Conservation (phyloP, 305 asterid genomes). For the Salvia sclarea region DNA sequence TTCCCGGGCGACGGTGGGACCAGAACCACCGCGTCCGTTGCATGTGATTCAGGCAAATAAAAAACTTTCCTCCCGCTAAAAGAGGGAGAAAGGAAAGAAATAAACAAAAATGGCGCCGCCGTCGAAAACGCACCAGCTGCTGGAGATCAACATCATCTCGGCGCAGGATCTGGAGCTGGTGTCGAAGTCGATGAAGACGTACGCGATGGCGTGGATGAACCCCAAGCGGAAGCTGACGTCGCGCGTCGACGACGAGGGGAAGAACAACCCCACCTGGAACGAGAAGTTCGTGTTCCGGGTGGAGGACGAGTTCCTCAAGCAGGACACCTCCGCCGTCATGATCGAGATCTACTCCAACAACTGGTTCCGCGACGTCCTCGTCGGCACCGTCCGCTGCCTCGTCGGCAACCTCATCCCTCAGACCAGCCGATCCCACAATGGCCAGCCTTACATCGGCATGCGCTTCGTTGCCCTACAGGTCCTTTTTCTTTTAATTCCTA, state of each 20-base stretch:
- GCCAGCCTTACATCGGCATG: slow-evolving; percentile 59
- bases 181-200: slow-evolving; percentile 70
- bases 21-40: slow-evolving; percentile 2
- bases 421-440: slow-evolving; percentile 26
- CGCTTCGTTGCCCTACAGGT: slow-evolving; percentile 78
- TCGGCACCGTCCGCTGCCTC: slow-evolving; percentile 84
- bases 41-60: background rate
- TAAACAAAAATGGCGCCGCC: slow-evolving; percentile 44
- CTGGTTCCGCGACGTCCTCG: slow-evolving; percentile 69
- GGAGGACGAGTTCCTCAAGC: slow-evolving; percentile 76
- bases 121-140: slow-evolving; percentile 68
- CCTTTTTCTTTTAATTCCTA: too few species aligned
- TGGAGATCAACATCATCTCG: slow-evolving; percentile 81
- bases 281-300: slow-evolving; percentile 89
- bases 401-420: slow-evolving; percentile 86
- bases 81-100: background rate
- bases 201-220: slow-evolving; percentile 87
- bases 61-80: too few species aligned
- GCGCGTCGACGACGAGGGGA: slow-evolving; percentile 64
- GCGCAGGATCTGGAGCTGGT: slow-evolving; percentile 89
- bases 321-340: slow-evolving; percentile 80
- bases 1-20: slow-evolving; percentile 45
- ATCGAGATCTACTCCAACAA: slow-evolving; percentile 61
- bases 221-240: slow-evolving; percentile 63
- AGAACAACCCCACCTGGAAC: slow-evolving; percentile 82